Evolutionary conservation across 495 filamentous ascomycete species (phyloP).

Genomic region (Amniculicola lignicola): DNA sequence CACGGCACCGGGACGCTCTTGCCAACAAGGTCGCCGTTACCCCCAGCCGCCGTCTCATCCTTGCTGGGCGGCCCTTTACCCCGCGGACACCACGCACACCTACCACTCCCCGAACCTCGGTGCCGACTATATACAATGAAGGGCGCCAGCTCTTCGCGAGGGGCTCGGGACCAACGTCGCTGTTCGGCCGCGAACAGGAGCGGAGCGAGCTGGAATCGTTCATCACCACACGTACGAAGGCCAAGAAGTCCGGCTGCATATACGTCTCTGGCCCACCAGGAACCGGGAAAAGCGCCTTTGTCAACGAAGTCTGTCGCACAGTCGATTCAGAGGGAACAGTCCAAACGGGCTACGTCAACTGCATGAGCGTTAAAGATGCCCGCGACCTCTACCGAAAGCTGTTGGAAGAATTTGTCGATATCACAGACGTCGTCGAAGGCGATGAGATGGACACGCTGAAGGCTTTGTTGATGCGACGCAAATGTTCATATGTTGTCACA

Average conservation of each 20-base stretch:
- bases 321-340: constrained; percentile 47
- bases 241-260: constrained; percentile 71
- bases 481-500: constrained; percentile 66
- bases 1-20: constrained; percentile 63
- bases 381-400: constrained; percentile 77
- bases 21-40: constrained; percentile 62
- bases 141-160: constrained; percentile 86
- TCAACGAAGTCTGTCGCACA: constrained; percentile 70
- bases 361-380: constrained; percentile 86
- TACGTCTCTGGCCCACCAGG: constrained; percentile 96
- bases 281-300: constrained; percentile 92
- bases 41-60: constrained; percentile 64
- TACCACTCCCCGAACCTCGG: constrained; percentile 56
- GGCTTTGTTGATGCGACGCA: constrained; percentile 62
- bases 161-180: constrained; percentile 65
- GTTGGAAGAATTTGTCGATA: constrained; percentile 60
- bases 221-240: constrained; percentile 59
- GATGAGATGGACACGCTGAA: constrained; percentile 55
- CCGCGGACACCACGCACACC: constrained; percentile 59
- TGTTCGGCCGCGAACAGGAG: constrained; percentile 83
- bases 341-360: constrained; percentile 77
- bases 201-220: constrained; percentile 67
- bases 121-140: constrained; percentile 74
- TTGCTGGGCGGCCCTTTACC: constrained; percentile 53
- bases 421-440: constrained; percentile 52